Evolutionary conservation across 139 green algal species (phyloP).

Genomic region (Astrephomene gubernaculifera): DNA sequence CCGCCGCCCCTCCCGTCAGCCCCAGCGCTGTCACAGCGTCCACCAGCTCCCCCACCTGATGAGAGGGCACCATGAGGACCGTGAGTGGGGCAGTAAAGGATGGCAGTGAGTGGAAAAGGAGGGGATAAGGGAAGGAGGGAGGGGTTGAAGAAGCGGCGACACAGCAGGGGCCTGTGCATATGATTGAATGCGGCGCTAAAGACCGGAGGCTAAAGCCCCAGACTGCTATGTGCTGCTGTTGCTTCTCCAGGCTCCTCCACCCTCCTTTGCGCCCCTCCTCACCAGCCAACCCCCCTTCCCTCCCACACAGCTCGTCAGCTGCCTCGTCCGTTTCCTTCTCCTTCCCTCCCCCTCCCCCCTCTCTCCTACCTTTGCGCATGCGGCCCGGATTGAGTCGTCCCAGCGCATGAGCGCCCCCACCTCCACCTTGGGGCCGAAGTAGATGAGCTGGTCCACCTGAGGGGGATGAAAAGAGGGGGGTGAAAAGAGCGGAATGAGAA

Average conservation of each 20-base stretch:
- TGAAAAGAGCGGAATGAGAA: neutral
- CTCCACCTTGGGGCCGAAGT: slow-evolving; percentile 75
- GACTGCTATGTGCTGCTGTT: neutral
- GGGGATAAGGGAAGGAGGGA: neutral
- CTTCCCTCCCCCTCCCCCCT: no score
- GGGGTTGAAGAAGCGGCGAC: neutral
- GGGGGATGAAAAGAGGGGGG: neutral
- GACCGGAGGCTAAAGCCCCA: neutral
- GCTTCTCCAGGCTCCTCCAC: neutral
- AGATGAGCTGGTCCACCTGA: slow-evolving; percentile 89
- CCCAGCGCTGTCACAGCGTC: slow-evolving; percentile 21
- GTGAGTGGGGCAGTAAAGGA: neutral
- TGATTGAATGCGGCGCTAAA: neutral
- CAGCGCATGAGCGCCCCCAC: slow-evolving; percentile 79
- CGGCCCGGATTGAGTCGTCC: slow-evolving; percentile 78
- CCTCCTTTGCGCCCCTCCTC: neutral
- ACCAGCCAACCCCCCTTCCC: neutral
- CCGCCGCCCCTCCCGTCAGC: neutral
- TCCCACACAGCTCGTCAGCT: neutral
- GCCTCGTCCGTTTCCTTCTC: neutral
- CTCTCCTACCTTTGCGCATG: slow-evolving; percentile 8
- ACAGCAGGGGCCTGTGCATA: neutral
- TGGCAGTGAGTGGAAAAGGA: no score
- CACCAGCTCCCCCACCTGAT: slow-evolving; percentile 28
- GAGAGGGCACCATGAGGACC: neutral